Evolutionary conservation across 176 grass and related monocot genomes (phyloP), one percentile per base, ranked within the genome.

Genomic region (Zea luxurians): DNA sequence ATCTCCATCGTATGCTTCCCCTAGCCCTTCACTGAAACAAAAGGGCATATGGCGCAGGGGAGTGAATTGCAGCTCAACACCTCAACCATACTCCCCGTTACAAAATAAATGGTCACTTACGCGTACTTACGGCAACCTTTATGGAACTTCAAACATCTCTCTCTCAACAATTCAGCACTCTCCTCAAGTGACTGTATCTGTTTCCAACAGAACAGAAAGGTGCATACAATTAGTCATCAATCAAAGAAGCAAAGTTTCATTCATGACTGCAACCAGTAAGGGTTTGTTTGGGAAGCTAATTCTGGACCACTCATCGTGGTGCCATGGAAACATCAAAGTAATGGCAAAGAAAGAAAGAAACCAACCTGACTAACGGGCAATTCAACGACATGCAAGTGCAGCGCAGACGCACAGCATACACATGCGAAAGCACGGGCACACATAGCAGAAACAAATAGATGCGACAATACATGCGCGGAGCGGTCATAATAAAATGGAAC

Each of bases 111-210:
- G 78, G 59, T 74, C 71, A 91, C 96, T 93, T 83, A 99, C 96
- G 96, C 96, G 68, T 99, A 99, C 69, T 96, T 99, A 72, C 86
- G 92, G 79, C 89, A 99, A 70, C 92, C 92, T 92, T 99, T 99
- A 73, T 99, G 89, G 80, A 99, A 99, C 86, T 93, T 99, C 75
- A 96, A 80, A 63, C 92, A 96, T 81, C 92, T 93, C 70, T 99
- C 96, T 83, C 96, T 87, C 20, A 99, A 81, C 48, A 85, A 81
- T 80, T 99, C 92, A 53, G 89, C 79, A 89, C 88, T 84, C 81
- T 99, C 92, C 83, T 99, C 96, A 76, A 99, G 78, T 86, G 90
- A 87, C 68, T 99, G 96, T 80, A 96, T 82, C 92, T 99, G 91
- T 89, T 81, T 82, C 55, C 60, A 12, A 11, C 71, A 27, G 61